These are phyloP conservation scores for Aspergillus heteromorphus DNA, from an alignment of 495 filamentous ascomycete genomes.

Conservation along the genomic window DNA sequence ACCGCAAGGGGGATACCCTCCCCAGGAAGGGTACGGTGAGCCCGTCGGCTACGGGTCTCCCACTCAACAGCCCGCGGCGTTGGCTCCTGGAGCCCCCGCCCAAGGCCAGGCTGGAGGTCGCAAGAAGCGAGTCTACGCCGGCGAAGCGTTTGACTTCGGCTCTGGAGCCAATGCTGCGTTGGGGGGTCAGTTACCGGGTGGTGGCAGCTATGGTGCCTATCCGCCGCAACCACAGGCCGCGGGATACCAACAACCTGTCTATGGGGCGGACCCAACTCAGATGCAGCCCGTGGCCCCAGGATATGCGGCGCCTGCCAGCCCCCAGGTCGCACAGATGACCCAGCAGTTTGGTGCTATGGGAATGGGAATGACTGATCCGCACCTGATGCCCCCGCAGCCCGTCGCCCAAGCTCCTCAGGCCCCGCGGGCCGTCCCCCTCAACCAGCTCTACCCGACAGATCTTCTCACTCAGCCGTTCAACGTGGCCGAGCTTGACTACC, in stretches of 20 bases:
- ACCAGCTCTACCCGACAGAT: conserved; percentile 88
- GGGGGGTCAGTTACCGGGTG: conserved; percentile 50
- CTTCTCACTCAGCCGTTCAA: conserved; percentile 89
- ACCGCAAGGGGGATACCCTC: conserved; percentile 62
- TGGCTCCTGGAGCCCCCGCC: conserved; percentile 24
- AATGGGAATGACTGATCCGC: conserved; percentile 65
- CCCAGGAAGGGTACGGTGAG: conserved; percentile 48
- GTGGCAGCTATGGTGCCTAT: conserved; percentile 55
- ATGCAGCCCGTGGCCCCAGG: conserved; percentile 56
- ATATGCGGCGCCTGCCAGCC: conserved; percentile 52
- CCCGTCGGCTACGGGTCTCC: conserved; percentile 42
- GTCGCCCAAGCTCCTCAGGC: conserved; percentile 47
- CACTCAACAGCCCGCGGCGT: conserved; percentile 27
- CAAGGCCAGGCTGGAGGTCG: conserved; percentile 48
- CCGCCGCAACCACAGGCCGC: conserved; percentile 43
- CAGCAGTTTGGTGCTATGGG: conserved; percentile 81
- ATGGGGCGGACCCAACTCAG: conserved; percentile 42
- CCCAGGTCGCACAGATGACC: conserved; percentile 67
- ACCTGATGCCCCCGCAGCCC: conserved; percentile 49
- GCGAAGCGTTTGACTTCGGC: conserved; percentile 89
- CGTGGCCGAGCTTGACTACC: conserved; percentile 83
- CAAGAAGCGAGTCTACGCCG: conserved; percentile 91
- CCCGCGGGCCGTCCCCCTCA: conserved; percentile 57
- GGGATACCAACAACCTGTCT: conserved; percentile 53
- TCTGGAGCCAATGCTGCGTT: conserved; percentile 78